Base-by-base conservation (phyloP, 2,329 filamentous ascomycete species). In the Elsinoe perseae region DNA sequence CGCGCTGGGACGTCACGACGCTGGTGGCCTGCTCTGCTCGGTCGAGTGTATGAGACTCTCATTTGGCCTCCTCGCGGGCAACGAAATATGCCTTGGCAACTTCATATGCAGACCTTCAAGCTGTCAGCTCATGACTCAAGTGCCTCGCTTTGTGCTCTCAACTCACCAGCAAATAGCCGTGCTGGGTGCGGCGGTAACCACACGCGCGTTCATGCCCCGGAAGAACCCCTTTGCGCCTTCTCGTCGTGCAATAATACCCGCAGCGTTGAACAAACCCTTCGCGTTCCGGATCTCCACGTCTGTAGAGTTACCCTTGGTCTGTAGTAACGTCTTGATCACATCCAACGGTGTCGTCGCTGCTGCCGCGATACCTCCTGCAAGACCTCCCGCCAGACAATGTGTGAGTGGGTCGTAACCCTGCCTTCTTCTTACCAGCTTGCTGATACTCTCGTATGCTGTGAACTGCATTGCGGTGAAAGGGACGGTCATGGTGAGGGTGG, bases 381-480 rank as follows among this genome's bases (percentile, higher is more conserved):
- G 77, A 60, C 89, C 93, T 68, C 93, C 93, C 16, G 93, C 92
- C 57, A 90, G 79, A 68, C 92, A 97, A 73, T 98, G 93, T 43
- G 91, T 96, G 64, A 92, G 78, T 1, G 93, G 93, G 66, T 97
- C 92, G 73, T 98, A 97, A 58, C 79, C 79, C 69, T 87, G 88
- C 27, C 62, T 59, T 23, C 63, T 89, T 71, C 97, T 96, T 83
- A 97, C 90, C 50, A 86, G 72, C 64, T 95, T 97, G 2, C 91
- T 96, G 63, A 97, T 84, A 25, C 92, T 95, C 71, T 97, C 93
- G 79, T 98, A 98, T 56, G 91, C 90, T 68, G 95, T 89, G 71
- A 98, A 97, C 70, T 98, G 93, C 8, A 96, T 82, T 7, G 93
- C 92, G 10, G 92, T 97, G 71, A 97, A 98, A 2, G 93, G 93